Conservation (phyloP, 306 rosid species). For the Delonix regia region DNA sequence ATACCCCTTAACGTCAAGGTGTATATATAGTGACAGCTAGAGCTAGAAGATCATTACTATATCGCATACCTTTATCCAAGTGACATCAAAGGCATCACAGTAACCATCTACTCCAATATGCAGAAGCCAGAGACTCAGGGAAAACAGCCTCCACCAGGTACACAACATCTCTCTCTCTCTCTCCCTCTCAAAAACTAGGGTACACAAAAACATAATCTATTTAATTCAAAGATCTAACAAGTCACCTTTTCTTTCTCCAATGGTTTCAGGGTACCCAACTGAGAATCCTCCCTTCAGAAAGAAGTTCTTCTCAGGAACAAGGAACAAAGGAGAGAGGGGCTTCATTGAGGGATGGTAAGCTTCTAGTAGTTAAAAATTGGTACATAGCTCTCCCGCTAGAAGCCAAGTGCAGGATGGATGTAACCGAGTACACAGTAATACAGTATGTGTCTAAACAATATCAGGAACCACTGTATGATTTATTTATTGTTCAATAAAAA, state of each 20-base stretch:
- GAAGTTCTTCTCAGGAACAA: conserved; percentile 40
- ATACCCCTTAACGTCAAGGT: background rate
- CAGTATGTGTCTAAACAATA: background rate
- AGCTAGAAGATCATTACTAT: conserved; percentile 27
- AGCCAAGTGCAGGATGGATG: background rate
- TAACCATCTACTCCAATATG: conserved; percentile 45
- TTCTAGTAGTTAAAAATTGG: background rate
- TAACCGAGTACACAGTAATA: background rate
- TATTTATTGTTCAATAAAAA: background rate
- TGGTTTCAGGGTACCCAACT: conserved; percentile 73
- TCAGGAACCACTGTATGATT: background rate
- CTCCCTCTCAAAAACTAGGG: background rate
- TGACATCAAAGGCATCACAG: conserved; percentile 15
- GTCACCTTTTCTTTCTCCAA: conserved; percentile 19
- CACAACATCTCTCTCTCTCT: background rate
- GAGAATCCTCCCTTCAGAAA: conserved; percentile 52
- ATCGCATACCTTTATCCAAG: conserved; percentile 17
- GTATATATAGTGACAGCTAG: conserved; percentile 16
- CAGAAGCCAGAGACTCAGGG: conserved; percentile 47
- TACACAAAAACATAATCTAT: background rate
- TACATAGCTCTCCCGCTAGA: background rate
- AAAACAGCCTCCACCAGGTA: conserved; percentile 68
- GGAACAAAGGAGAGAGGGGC: conserved; percentile 74
- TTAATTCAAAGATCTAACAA: background rate
- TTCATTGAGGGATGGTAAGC: conserved; percentile 88